These are phyloP conservation scores for Pyrus betulifolia DNA, from an alignment of 306 rosid genomes.

Conservation along the genomic window DNA sequence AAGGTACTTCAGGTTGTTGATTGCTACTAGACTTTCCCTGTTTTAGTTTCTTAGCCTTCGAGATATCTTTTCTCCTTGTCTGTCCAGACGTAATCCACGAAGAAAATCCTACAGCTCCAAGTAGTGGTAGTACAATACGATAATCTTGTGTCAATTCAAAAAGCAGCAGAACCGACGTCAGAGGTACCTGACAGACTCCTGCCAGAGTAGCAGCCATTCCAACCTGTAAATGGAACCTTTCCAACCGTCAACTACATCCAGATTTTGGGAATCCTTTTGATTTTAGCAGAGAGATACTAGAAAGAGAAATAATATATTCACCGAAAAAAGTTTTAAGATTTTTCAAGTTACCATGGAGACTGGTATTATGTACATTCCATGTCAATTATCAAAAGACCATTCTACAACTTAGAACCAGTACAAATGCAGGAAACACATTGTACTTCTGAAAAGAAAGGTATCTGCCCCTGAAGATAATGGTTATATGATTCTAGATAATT, in stretches of 20 bases:
- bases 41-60: slow-evolving; percentile 24
- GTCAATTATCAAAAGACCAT: background rate
- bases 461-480: slow-evolving; percentile 5
- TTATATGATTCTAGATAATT: background rate
- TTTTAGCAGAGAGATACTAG: background rate
- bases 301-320: background rate
- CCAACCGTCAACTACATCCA: slow-evolving; percentile 15
- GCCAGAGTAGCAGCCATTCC: slow-evolving; percentile 99
- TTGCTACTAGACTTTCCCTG: slow-evolving; percentile 15
- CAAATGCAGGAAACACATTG: background rate
- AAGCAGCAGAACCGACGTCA: slow-evolving; percentile 81
- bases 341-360: background rate
- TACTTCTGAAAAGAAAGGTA: slow-evolving; percentile 6
- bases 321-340: background rate
- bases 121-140: slow-evolving; percentile 83
- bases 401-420: background rate
- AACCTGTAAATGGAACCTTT: slow-evolving; percentile 58
- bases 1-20: slow-evolving; percentile 28
- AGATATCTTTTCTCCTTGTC: slow-evolving; percentile 41
- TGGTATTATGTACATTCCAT: background rate
- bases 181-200: slow-evolving; percentile 97
- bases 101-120: slow-evolving; percentile 95
- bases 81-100: slow-evolving; percentile 82
- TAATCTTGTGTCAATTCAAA: slow-evolving; percentile 95
- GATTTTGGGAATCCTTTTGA: background rate